phyloP scores from a whole-genome alignment of 192 early-diverging fungal species.

The Coemansia sp. region DNA sequence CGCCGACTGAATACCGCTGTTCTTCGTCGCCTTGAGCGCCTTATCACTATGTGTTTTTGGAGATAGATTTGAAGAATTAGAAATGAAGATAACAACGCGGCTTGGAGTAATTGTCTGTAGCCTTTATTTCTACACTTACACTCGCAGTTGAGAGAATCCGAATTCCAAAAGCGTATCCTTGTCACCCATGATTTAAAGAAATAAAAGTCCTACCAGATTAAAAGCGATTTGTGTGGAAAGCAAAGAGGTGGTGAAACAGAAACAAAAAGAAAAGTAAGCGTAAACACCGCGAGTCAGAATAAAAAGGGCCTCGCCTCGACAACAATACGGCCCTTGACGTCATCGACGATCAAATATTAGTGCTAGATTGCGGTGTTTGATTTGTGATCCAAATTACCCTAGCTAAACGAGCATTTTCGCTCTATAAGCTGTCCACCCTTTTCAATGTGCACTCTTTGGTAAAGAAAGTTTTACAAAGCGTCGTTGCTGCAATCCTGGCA shows the following conservation, averaged over 20 bases:
- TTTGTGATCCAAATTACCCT: too few relatives aligned
- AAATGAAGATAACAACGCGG: neutral
- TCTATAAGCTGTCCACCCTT: too few relatives aligned
- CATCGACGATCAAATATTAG: neutral
- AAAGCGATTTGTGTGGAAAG: neutral
- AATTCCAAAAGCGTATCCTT: constrained; percentile 48
- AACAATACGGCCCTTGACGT: neutral
- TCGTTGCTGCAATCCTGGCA: neutral
- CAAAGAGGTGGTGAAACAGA: neutral
- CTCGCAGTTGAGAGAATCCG: constrained; percentile 36
- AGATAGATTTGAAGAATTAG: neutral
- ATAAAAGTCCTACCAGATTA: constrained; percentile 5
- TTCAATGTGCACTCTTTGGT: neutral
- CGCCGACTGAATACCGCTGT: constrained; percentile 45
- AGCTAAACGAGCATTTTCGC: too few relatives aligned
- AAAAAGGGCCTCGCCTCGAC: neutral
- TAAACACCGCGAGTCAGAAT: too few relatives aligned
- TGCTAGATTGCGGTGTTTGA: too few relatives aligned
- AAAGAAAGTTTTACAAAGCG: constrained; percentile 1
- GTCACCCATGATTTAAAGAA: constrained; percentile 27
- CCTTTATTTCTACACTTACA: constrained; percentile 34
- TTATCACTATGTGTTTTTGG: constrained; percentile 1
- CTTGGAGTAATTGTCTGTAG: neutral
- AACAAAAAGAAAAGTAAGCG: neutral
- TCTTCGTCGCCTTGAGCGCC: constrained; percentile 45